Percentiles rank a stretch among this genome's conserved stretches.
phyloP scores from a whole-genome alignment of 306 rosid genomes.

The Fragaria vesca region DNA sequence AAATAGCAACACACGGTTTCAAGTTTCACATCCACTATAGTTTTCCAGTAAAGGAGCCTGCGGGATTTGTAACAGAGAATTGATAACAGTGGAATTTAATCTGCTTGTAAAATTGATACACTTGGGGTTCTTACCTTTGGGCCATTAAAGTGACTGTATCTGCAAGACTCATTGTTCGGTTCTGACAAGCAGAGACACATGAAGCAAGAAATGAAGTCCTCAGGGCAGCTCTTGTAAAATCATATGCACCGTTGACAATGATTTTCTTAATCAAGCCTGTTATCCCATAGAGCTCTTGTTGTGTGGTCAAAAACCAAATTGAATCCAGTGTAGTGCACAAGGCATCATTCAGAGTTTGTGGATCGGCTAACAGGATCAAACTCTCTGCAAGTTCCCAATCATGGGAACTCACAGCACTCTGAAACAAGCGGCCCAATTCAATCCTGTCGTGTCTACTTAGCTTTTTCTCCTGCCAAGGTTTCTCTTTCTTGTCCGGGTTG shows the following conservation, averaged over 20 bases:
- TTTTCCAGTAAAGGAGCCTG: neutral
- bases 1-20: neutral
- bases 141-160: slow-evolving; percentile 86
- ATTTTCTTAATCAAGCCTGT: slow-evolving; percentile 61
- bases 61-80: neutral
- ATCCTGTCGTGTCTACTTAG: slow-evolving; percentile 68
- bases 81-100: neutral
- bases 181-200: slow-evolving; percentile 93
- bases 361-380: slow-evolving; percentile 70
- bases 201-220: slow-evolving; percentile 90
- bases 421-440: slow-evolving; percentile 78
- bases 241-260: slow-evolving; percentile 70
- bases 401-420: slow-evolving; percentile 71
- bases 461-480: slow-evolving; percentile 51
- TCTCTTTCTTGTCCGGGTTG: slow-evolving; percentile 44
- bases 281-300: slow-evolving; percentile 59
- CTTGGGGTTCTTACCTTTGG: slow-evolving; percentile 45
- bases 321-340: slow-evolving; percentile 80
- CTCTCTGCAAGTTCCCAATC: slow-evolving; percentile 83
- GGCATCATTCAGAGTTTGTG: slow-evolving; percentile 77
- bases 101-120: neutral
- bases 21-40: neutral
- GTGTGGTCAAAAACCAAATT: slow-evolving; percentile 77
- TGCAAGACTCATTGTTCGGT: slow-evolving; percentile 74
- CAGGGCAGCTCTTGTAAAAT: slow-evolving; percentile 80